Evolutionary conservation across 2,329 filamentous ascomycete species (phyloP), one percentile per base, ranked within the genome.

Genomic region (Coniochaeta sp.): DNA sequence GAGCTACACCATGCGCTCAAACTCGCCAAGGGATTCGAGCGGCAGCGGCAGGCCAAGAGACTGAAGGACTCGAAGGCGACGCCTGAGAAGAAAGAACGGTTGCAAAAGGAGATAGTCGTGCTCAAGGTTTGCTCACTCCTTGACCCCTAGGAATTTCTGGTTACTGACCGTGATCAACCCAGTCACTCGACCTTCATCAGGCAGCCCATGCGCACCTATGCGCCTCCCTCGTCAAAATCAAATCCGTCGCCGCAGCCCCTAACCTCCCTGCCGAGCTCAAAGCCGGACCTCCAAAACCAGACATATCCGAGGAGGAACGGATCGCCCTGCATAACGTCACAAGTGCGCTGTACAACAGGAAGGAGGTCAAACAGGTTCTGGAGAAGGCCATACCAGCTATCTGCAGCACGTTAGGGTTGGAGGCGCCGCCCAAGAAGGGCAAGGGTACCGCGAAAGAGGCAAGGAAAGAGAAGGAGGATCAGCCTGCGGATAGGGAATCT

Each of bases 1-100:
- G 79, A 86, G 38, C 77, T 93, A 9, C 81, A 81, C 63, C 81
- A 84, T 61, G 88, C 87, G 0, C 79, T 93, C 62, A 91, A 91
- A 72, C 78, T 81, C 12, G 88, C 87, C 60, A 91, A 90, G 70
- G 87, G 87, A 55, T 89, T 91, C 69, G 90, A 93, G 76, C 82
- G 89, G 54, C 90, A 93, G 74, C 89, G 91, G 64, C 81, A 89
- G 62, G 81, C 87, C 63, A 88, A 85, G 71, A 77, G 81, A 47
- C 72, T 83, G 16, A 78, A 74, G 57, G 81, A 84, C 31, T 74
- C 75, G 58, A 78, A 76, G 58, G 67, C 74, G 17, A 70, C 73
- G 1, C 64, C 73, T 9, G 80, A 81, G 52, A 84, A 86, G 67
- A 75, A 83, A 24, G 74, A 77, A 61, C 78, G 89, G 22, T 74